phyloP scores from a whole-genome alignment of 805 yeast genomes.

The Wickerhamiella occidentalis region DNA sequence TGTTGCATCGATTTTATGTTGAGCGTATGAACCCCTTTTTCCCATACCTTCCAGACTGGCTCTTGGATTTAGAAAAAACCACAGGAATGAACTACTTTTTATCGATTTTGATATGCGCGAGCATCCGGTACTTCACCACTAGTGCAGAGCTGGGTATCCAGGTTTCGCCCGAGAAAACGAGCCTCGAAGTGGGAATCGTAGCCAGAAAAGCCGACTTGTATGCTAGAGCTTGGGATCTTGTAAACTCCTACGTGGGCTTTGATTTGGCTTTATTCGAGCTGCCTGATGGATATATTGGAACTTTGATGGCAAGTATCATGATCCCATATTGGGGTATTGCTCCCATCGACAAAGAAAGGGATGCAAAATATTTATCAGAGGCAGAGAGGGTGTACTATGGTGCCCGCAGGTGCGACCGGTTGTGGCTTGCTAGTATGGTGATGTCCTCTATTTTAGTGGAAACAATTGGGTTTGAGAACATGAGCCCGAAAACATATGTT shows the following conservation, averaged over 20 bases:
- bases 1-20: conserved; percentile 40
- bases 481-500: neutral
- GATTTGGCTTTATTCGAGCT: neutral
- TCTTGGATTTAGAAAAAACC: neutral
- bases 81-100: neutral
- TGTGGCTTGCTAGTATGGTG: neutral
- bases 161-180: neutral
- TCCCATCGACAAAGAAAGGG: neutral
- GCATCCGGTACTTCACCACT: neutral
- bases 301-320: neutral
- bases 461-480: neutral
- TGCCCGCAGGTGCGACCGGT: neutral
- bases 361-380: neutral
- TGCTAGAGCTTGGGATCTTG: neutral
- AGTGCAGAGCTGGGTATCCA: neutral
- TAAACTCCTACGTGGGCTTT: neutral
- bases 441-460: neutral
- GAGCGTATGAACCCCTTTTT: conserved; percentile 77
- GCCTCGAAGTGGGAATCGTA: neutral
- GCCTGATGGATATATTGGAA: neutral
- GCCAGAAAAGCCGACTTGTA: neutral
- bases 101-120: neutral
- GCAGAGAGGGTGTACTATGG: neutral
- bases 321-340: neutral
- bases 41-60: conserved; percentile 61